A percentile compares a stretch with the other conserved stretches of the same genome.
Evolutionary conservation across 2,329 filamentous ascomycete species (phyloP).

Genomic region (Penicillium sp.): DNA sequence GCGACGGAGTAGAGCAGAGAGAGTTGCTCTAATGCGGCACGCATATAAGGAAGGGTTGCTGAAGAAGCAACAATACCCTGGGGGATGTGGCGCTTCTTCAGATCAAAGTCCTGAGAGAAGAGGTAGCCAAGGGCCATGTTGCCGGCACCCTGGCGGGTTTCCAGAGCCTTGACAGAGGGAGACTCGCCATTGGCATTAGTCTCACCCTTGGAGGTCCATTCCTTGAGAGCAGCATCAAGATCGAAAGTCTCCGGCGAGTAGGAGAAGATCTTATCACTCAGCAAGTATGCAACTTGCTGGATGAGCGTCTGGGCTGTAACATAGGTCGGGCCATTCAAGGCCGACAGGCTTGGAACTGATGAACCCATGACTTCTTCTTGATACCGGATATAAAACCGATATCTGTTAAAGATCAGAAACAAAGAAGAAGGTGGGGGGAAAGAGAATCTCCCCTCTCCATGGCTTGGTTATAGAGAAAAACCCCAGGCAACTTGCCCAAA

Average conservation of each 20-base stretch:
- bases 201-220: conserved; percentile 69
- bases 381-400: conserved; percentile 23
- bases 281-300: conserved; percentile 90
- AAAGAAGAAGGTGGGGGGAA: conserved; percentile 23
- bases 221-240: conserved; percentile 75
- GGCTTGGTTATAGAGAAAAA: conserved; percentile 27
- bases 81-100: conserved; percentile 84
- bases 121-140: conserved; percentile 92
- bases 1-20: conserved; percentile 87
- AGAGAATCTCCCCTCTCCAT: conserved; percentile 18
- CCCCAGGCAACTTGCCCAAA: conserved; percentile 29
- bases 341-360: conserved; percentile 47
- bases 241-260: conserved; percentile 94
- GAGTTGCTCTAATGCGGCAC: conserved; percentile 83
- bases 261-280: conserved; percentile 96
- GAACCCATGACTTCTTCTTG: conserved; percentile 31
- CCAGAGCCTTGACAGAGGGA: conserved; percentile 73
- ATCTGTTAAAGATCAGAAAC: conserved; percentile 24
- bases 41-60: conserved; percentile 74
- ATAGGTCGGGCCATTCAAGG: conserved; percentile 84
- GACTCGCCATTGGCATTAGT: conserved; percentile 78
- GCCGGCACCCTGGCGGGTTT: conserved; percentile 86
- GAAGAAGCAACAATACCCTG: conserved; percentile 88
- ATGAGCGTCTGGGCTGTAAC: conserved; percentile 89
- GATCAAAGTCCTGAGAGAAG: conserved; percentile 94